phyloP scores from a whole-genome alignment of 2,329 filamentous ascomycete genomes.

The Trichoderma sp. region DNA sequence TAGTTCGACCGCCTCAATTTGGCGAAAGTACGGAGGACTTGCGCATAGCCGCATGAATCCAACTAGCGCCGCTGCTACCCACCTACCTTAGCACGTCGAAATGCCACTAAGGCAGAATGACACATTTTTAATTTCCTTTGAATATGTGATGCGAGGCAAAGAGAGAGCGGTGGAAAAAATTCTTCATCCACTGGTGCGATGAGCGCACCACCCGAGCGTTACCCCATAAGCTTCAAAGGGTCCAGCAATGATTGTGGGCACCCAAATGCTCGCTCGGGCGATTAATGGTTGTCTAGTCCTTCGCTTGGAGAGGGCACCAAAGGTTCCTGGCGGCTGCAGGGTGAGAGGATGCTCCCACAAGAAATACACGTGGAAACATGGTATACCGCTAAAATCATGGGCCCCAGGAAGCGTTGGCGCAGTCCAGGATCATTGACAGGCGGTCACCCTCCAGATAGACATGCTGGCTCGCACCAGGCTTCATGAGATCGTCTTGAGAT shows the following conservation, averaged over 20 bases:
- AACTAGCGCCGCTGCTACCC: conserved; percentile 13
- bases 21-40: conserved; percentile 14
- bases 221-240: neutral
- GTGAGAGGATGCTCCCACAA: conserved; percentile 4
- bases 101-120: conserved; percentile 22
- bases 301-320: neutral
- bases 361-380: conserved; percentile 20
- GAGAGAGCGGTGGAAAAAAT: neutral
- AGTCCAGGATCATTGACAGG: conserved; percentile 21
- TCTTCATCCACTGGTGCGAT: conserved; percentile 1
- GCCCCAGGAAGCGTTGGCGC: conserved; percentile 15
- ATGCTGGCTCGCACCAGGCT: conserved; percentile 21
- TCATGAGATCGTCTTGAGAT: conserved; percentile 21
- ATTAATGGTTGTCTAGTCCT: neutral
- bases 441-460: conserved; percentile 8
- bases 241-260: neutral
- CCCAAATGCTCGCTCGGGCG: neutral
- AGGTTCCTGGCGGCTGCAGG: neutral
- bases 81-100: conserved; percentile 7
- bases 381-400: conserved; percentile 14
- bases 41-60: conserved; percentile 22
- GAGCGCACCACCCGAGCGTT: neutral
- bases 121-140: conserved; percentile 17
- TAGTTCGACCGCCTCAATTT: conserved; percentile 11
- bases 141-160: neutral